Percentiles rank a stretch among this genome's conserved stretches.
Conservation (phyloP, 2,329 filamentous ascomycete species). For the Calonectria fujianensis region DNA sequence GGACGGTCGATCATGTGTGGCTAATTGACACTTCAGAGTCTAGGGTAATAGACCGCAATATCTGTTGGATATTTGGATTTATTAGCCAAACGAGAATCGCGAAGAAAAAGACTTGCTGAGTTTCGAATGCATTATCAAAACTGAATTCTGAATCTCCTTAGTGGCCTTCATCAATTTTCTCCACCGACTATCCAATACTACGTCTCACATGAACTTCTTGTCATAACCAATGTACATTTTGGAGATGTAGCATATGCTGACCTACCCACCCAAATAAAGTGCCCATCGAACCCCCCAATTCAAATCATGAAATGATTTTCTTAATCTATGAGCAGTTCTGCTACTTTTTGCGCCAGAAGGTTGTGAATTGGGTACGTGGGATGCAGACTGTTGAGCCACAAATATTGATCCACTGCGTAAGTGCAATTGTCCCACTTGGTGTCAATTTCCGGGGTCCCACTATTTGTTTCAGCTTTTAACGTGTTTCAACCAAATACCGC, state of each 20-base stretch:
- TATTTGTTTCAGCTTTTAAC: neutral
- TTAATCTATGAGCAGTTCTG: neutral
- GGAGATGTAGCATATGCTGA: too few relatives aligned
- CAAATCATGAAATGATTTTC: neutral
- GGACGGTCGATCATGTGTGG: neutral
- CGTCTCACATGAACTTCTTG: too few relatives aligned
- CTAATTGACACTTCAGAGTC: neutral
- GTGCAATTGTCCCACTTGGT: conserved; percentile 28
- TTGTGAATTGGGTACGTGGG: conserved; percentile 13
- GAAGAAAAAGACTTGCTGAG: too few relatives aligned
- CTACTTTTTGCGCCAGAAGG: neutral
- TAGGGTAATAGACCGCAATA: neutral
- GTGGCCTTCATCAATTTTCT: too few relatives aligned
- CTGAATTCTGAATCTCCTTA: too few relatives aligned
- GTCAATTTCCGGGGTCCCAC: neutral
- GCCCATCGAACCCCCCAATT: neutral
- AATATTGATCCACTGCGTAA: conserved; percentile 18
- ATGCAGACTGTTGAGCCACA: conserved; percentile 21
- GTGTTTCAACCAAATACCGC: too few relatives aligned
- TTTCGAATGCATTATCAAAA: too few relatives aligned
- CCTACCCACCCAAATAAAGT: too few relatives aligned
- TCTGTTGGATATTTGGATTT: too few relatives aligned
- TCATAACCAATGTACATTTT: too few relatives aligned
- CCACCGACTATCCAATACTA: too few relatives aligned
- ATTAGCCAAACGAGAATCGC: too few relatives aligned